Evolutionary conservation across 129 eudicot species (phyloP).

Genomic region (Cynara cardunculus): DNA sequence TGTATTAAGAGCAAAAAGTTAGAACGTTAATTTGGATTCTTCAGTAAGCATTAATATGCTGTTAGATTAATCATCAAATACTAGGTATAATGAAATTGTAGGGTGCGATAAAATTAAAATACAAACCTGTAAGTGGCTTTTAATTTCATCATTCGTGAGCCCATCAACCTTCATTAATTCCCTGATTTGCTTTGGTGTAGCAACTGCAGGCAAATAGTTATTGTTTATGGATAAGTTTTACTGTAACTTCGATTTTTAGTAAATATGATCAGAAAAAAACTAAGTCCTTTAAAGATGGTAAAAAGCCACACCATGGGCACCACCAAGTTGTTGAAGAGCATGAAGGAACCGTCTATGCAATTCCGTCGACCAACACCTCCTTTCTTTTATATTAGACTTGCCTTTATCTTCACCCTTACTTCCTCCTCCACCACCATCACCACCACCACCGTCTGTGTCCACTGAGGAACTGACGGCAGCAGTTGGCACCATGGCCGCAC

Average conservation of each 20-base stretch:
- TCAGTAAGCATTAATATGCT: background rate
- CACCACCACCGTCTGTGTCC: conserved; percentile 42
- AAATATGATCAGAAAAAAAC: background rate
- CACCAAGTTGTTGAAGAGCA: conserved; percentile 97
- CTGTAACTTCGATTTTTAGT: background rate
- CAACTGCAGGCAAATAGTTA: conserved; percentile 45
- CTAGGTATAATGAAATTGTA: background rate
- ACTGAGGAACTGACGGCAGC: conserved; percentile 52
- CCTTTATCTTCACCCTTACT: conserved; percentile 50
- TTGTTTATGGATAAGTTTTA: background rate
- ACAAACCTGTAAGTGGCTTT: conserved; percentile 97
- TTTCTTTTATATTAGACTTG: conserved; percentile 53
- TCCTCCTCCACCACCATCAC: conserved; percentile 24
- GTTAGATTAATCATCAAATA: background rate
- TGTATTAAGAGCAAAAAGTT: background rate
- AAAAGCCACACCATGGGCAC: conserved; percentile 63
- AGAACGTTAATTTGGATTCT: background rate
- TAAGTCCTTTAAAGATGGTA: background rate
- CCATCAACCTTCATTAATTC: conserved; percentile 97
- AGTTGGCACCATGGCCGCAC: conserved; percentile 4
- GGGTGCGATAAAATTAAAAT: background rate
- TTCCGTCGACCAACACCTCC: conserved; percentile 95
- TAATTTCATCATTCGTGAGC: conserved; percentile 91
- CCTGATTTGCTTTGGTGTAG: conserved; percentile 97
- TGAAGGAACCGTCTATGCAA: conserved; percentile 70